A percentile compares a stretch with the other conserved stretches of the same genome.
Conservation (phyloP, 495 filamentous ascomycete genomes). For the Talaromyces ruber region DNA sequence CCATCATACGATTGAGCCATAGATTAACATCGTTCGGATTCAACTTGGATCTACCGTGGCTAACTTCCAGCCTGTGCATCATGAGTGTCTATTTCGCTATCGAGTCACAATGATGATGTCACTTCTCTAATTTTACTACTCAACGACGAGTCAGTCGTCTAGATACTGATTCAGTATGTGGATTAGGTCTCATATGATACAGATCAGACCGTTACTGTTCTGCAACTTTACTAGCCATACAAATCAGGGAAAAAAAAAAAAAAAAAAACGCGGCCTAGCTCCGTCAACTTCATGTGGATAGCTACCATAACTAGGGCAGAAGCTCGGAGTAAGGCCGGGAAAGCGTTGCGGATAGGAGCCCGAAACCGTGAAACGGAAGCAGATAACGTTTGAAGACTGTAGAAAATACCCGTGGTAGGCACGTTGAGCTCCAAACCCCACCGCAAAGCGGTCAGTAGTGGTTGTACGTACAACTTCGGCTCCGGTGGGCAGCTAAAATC, state of each 20-base stretch:
- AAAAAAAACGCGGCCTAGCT: background rate
- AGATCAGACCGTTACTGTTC: background rate
- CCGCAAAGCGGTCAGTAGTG: background rate
- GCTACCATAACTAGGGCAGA: background rate
- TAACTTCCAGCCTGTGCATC: background rate
- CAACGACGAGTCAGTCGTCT: background rate
- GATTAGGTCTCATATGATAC: background rate
- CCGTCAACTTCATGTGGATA: too few species aligned
- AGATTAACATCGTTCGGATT: background rate
- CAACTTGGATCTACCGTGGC: background rate
- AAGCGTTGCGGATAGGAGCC: background rate
- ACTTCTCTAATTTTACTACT: background rate
- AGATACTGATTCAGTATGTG: background rate
- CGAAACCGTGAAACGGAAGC: background rate
- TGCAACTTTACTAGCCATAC: background rate
- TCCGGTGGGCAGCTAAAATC: background rate
- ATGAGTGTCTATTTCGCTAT: background rate
- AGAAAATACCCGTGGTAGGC: background rate
- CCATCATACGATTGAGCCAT: background rate
- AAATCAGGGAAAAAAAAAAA: background rate
- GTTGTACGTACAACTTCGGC: background rate
- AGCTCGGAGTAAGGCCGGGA: background rate
- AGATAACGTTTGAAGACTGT: background rate
- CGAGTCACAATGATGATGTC: background rate
- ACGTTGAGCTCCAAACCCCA: background rate